Conservation (phyloP, 2,329 filamentous ascomycete species). For the Sporothrix pallida region DNA sequence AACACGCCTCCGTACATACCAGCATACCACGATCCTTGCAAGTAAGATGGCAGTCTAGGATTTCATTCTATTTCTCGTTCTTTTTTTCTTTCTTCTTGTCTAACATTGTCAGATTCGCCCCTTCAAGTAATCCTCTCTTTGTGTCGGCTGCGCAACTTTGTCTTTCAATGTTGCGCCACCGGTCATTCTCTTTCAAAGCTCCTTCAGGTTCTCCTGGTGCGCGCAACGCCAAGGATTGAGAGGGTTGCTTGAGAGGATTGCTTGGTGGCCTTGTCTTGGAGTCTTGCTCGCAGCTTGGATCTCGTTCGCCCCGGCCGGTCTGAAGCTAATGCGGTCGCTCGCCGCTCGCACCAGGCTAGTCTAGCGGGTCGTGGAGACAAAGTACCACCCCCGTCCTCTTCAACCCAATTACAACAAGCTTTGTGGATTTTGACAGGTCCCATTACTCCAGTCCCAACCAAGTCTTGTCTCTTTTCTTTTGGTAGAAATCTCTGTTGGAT, state of each 20-base stretch:
- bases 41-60: background rate
- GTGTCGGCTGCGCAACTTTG: too few relatives aligned
- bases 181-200: background rate
- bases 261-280: background rate
- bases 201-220: background rate
- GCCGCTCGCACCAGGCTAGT: slow-evolving; percentile 23
- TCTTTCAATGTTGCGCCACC: background rate
- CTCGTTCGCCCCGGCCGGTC: slow-evolving; percentile 9
- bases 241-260: background rate
- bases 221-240: background rate
- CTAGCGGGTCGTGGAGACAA: slow-evolving; percentile 27
- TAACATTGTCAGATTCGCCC: too few relatives aligned
- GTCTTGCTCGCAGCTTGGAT: background rate
- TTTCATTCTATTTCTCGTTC: background rate
- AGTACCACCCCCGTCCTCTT: background rate
- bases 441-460: slow-evolving; percentile 19
- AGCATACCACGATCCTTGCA: background rate
- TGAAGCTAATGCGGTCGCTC: background rate
- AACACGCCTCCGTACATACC: too few relatives aligned
- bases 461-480: slow-evolving; percentile 7
- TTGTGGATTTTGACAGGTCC: slow-evolving; percentile 11
- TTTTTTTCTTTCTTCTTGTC: too few relatives aligned
- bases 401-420: background rate
- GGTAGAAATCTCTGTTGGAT: slow-evolving; percentile 14
- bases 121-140: too few relatives aligned